Base-by-base conservation (phyloP, 176 grass and related monocot genomes). In the Oryza meridionalis region DNA sequence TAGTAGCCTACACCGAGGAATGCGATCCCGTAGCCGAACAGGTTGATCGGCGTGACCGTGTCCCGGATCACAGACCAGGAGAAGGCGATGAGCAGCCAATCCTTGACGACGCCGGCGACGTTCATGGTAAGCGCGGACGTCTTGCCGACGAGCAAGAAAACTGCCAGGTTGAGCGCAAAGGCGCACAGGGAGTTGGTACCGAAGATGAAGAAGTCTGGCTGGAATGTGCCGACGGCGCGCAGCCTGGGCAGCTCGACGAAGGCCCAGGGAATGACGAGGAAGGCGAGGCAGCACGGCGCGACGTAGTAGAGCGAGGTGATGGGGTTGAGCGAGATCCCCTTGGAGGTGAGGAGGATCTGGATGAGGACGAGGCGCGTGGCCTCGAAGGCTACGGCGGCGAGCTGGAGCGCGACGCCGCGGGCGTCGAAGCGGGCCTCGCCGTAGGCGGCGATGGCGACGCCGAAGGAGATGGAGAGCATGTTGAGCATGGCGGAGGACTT, bases 241-340 rank as follows among this genome's bases (percentile, higher is more conserved):
- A 98, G 95, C 66, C 82, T 82, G 29, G 92, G 95, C 6, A 98
- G 68, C 90, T 98, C 95, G 66, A 98, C 92, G 65, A 98, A 80
- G 7, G 65, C 88, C 92, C 90, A 94, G 0, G 90, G 90, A 61
- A 98, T 44, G 70, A 98, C 24, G 83, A 98, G 84, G 90, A 98
- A 98, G 8, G 21, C 50, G 72, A 98, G 81, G 87, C 92, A 98
- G 84, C 90, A 97, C 0, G 95, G 95, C 1, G 92, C 95, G 38
- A 97, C 84, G 82, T 98, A 98, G 87, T 98, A 94, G 53, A 98
- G 95, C 31, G 95, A 98, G n/a, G 95, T 98, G 82, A 98, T 98
- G 19, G 95, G 95, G 95, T 98, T 94, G 75, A 94, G 90, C 2
- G 92, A 94, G 89, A 98, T 94, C 49, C 92, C 92, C 82, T 94